Evolutionary conservation across 306 rosid species (phyloP), one percentile per base, ranked within the genome.

Genomic region (Prosopis cineraria): DNA sequence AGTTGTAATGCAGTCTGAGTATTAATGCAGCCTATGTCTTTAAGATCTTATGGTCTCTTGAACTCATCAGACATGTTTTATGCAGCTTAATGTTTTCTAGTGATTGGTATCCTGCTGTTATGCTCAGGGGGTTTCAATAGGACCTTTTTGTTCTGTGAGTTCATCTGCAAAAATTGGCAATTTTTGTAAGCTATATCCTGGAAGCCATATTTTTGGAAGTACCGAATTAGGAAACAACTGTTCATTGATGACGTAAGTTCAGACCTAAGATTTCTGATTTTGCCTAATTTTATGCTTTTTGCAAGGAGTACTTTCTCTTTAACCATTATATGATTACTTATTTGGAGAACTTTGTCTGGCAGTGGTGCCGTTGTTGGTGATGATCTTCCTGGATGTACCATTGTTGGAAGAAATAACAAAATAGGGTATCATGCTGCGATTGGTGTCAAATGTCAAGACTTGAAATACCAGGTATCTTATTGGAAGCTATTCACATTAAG

Each of bases 311-410:
- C 20, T 17, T 66, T 71, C 72, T 59, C 39, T 53, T 50, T 29
- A 68, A 7, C 22, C 25, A n/a, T 48, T 30, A 44, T 25, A 25
- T 74, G 68, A 60, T 63, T 70, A 68, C 80, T 40, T 79, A 27
- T 79, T 43, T 62, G 75, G 55, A 50, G 50, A 79, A 71, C 68
- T 62, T 83, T 84, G 78, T 84, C 68, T 85, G 85, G 89, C 90
- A 95, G 98, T 84, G 99, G 99, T 71, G 97, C 99, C 74, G 79
- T 95, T 75, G 91, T 95, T 73, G 98, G 99, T 39, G 98, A 95
- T 74, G 94, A 89, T 76, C 82, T 85, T 89, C 97, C 97, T 17
- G 99, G 99, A 65, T 78, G 68, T 62, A 93, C 96, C 22, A 50
- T 88, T 82, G 72, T 95, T 29, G 98, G 98, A 69, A 84, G 82